Conservation (phyloP, 768 basidiomycete genomes). For the Auricularia sp. region DNA sequence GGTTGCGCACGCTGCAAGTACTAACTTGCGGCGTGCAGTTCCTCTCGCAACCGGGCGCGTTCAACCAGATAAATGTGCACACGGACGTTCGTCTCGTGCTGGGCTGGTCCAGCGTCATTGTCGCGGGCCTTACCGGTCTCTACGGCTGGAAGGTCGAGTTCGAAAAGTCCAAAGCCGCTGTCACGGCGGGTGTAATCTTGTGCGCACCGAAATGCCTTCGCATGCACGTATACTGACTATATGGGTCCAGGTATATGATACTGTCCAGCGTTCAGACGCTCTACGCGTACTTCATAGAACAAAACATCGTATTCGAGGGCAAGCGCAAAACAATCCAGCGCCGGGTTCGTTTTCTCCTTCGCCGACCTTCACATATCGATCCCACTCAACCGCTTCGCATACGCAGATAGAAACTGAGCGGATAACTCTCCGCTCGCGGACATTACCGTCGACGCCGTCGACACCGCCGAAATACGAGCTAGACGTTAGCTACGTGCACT, state of each 20-base stretch:
- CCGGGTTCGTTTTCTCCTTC: slow-evolving; percentile 39
- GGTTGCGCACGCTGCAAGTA: not conserved
- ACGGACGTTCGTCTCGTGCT: slow-evolving; percentile 80
- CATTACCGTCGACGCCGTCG: slow-evolving; percentile 40
- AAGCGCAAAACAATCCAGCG: slow-evolving; percentile 85
- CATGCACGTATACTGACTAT: slow-evolving; percentile 4
- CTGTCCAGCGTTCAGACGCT: slow-evolving; percentile 64
- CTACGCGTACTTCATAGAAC: slow-evolving; percentile 81
- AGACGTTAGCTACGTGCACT: slow-evolving; percentile 59
- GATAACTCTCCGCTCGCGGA: slow-evolving; percentile 66
- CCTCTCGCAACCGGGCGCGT: slow-evolving; percentile 67
- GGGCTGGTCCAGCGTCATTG: slow-evolving; percentile 78
- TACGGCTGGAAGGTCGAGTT: slow-evolving; percentile 88
- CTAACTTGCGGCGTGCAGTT: slow-evolving; percentile 37
- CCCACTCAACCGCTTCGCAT: not conserved
- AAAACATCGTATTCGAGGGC: slow-evolving; percentile 76
- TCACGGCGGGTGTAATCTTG: slow-evolving; percentile 71
- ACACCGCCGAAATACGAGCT: slow-evolving; percentile 59
- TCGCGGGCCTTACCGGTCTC: slow-evolving; percentile 70
- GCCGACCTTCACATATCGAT: not conserved
- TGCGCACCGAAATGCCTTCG: slow-evolving; percentile 29
- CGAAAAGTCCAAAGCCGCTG: slow-evolving; percentile 71
- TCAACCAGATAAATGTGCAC: slow-evolving; percentile 78
- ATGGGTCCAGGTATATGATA: slow-evolving; percentile 52
- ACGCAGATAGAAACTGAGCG: slow-evolving; percentile 81